phyloP scores from a whole-genome alignment of 208 protist species.

The Novymonas esmeraldas region DNA sequence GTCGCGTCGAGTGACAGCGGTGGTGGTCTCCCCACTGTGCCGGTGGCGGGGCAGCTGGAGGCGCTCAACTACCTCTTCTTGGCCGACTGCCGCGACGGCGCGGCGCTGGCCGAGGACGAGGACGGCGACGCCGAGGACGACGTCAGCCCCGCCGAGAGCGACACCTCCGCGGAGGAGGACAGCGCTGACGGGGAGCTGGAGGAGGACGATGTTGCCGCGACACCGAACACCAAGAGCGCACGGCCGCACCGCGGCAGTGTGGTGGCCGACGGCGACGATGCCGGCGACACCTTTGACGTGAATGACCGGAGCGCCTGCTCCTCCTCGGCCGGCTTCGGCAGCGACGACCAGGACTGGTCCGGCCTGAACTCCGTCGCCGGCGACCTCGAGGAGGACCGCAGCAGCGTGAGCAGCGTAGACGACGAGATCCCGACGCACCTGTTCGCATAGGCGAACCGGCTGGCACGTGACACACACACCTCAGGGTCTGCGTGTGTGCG shows the following conservation, averaged over 20 bases:
- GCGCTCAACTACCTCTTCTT: constrained; percentile 33
- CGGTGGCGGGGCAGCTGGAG: constrained; percentile 24
- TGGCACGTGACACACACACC: too few relatives aligned
- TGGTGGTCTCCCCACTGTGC: constrained; percentile 3
- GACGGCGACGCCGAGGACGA: constrained; percentile 18
- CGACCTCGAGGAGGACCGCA: constrained; percentile 19
- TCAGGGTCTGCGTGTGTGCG: neutral
- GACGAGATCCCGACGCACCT: constrained; percentile 32
- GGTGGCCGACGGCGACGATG: neutral
- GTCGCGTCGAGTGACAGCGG: neutral
- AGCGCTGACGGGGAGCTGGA: constrained; percentile 19
- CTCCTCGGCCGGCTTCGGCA: constrained; percentile 18
- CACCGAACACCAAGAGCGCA: neutral
- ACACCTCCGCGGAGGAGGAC: constrained; percentile 8
- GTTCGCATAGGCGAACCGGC: constrained; percentile 19
- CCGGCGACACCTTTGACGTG: constrained; percentile 23
- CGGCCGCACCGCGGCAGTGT: neutral
- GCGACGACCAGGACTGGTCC: constrained; percentile 35
- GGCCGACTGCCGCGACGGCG: constrained; percentile 12
- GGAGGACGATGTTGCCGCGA: neutral
- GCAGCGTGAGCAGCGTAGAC: constrained; percentile 32
- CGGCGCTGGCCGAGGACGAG: constrained; percentile 5
- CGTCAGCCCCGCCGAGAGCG: constrained; percentile 15
- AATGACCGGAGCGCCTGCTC: constrained; percentile 31
- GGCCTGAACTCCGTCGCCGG: constrained; percentile 8